Percentiles rank a stretch among this genome's conserved stretches.
phyloP scores from a whole-genome alignment of 768 basidiomycete species.

The Leccinum uliginosum region DNA sequence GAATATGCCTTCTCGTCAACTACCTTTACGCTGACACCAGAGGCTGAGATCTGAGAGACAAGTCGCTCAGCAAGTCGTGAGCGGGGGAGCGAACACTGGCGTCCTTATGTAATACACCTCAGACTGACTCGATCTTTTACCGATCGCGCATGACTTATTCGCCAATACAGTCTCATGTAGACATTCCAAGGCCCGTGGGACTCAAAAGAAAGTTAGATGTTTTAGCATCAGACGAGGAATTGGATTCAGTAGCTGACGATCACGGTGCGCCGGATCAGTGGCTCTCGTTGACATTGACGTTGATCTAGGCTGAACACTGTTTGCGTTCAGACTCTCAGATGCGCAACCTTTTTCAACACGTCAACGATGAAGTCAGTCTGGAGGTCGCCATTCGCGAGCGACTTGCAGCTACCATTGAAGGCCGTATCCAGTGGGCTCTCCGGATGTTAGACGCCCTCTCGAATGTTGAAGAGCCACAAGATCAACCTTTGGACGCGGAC shows the following conservation, averaged over 20 bases:
- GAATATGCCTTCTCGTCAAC: neutral
- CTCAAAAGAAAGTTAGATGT: constrained; percentile 8
- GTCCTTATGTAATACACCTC: neutral
- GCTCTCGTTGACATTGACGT: neutral
- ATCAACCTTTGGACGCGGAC: constrained; percentile 21
- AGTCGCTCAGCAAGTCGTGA: neutral
- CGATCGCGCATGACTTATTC: constrained; percentile 26
- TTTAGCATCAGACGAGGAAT: constrained; percentile 10
- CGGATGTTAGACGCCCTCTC: constrained; percentile 35
- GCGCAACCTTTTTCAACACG: constrained; percentile 11
- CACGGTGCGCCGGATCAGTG: constrained; percentile 13
- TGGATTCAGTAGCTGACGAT: constrained; percentile 9
- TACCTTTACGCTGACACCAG: neutral
- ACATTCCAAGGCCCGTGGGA: constrained; percentile 7
- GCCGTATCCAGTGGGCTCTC: constrained; percentile 44
- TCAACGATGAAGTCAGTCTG: constrained; percentile 38
- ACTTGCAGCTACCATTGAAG: constrained; percentile 38
- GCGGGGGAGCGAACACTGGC: too few relatives aligned
- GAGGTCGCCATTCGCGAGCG: constrained; percentile 42
- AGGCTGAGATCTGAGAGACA: neutral
- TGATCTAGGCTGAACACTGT: neutral
- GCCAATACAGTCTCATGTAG: constrained; percentile 13
- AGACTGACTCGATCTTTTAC: neutral
- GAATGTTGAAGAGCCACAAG: constrained; percentile 12
- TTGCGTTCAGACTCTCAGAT: constrained; percentile 13